Percentiles rank a stretch among this genome's conserved stretches.
Evolutionary conservation across 306 rosid species (phyloP).

Genomic region (Lablab purpureus): DNA sequence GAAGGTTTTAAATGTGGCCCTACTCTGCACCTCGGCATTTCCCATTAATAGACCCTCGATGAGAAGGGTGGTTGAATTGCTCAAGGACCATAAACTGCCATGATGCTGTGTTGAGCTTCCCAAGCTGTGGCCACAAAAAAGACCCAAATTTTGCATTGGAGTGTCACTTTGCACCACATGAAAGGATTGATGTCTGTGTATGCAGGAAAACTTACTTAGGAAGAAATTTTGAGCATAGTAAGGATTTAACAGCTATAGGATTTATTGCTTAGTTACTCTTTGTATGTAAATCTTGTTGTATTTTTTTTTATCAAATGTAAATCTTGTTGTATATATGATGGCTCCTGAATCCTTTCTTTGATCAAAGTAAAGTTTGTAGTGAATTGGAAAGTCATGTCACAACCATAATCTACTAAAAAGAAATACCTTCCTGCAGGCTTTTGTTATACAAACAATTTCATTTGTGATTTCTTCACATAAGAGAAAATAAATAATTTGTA

Average conservation of each 20-base stretch:
- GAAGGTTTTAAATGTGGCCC: constrained; percentile 72
- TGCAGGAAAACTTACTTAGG: constrained; percentile 22
- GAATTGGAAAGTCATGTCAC: constrained; percentile 10
- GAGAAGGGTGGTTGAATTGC: constrained; percentile 80
- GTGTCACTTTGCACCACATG: constrained; percentile 5
- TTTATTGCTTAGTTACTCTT: constrained; percentile 9
- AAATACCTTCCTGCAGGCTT: neutral
- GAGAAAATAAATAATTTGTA: too few species aligned
- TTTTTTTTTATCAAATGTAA: neutral
- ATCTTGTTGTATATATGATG: constrained; percentile 12
- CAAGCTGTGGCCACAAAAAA: neutral
- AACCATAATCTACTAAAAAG: neutral
- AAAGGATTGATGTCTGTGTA: constrained; percentile 36
- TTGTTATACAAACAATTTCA: too few species aligned
- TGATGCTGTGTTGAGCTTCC: neutral
- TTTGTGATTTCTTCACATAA: too few species aligned
- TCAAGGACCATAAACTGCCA: constrained; percentile 57
- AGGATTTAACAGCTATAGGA: constrained; percentile 7
- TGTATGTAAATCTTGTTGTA: neutral
- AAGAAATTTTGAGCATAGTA: constrained; percentile 22
- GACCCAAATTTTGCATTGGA: constrained; percentile 15
- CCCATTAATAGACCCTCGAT: constrained; percentile 82
- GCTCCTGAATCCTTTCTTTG: constrained; percentile 1
- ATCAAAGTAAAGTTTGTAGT: neutral
- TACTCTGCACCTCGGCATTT: constrained; percentile 70